These are phyloP conservation scores for Boletus patriciae DNA, from an alignment of 768 basidiomycete species.

Conservation along the genomic window DNA sequence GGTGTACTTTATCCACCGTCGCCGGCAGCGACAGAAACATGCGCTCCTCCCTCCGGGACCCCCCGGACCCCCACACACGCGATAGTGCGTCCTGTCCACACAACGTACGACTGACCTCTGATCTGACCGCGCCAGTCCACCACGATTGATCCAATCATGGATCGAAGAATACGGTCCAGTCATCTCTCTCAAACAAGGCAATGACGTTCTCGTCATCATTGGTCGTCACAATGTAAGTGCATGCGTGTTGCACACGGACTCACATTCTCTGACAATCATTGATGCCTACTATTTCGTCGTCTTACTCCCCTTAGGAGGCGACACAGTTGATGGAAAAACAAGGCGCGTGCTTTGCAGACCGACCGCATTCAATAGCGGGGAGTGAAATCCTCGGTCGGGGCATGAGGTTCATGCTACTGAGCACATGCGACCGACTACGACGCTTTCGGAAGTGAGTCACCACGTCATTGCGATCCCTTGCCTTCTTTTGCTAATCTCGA, in stretches of 20 bases:
- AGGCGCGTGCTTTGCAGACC: slow-evolving; percentile 49
- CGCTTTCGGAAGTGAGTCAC: slow-evolving; percentile 49
- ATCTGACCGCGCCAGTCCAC: slow-evolving; percentile 7
- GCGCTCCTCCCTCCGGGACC: slow-evolving; percentile 22
- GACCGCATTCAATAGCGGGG: slow-evolving; percentile 53
- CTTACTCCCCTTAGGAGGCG: slow-evolving; percentile 32
- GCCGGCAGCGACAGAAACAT: slow-evolving; percentile 5
- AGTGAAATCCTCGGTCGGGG: slow-evolving; percentile 59
- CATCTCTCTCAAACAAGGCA: slow-evolving; percentile 25
- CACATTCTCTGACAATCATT: not conserved
- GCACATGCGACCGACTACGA: slow-evolving; percentile 55
- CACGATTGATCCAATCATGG: slow-evolving; percentile 23
- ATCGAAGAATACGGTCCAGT: slow-evolving; percentile 29
- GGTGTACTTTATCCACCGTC: slow-evolving; percentile 8
- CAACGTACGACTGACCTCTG: not conserved
- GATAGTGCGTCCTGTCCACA: slow-evolving; percentile 11
- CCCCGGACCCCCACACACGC: slow-evolving; percentile 20
- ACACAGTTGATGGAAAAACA: slow-evolving; percentile 63
- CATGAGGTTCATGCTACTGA: slow-evolving; percentile 54
- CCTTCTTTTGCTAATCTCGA: not conserved
- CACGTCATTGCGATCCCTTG: not conserved
- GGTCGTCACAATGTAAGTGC: slow-evolving; percentile 21
- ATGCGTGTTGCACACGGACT: not conserved
- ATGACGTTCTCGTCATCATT: slow-evolving; percentile 26
- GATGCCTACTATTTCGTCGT: no score